phyloP scores from a whole-genome alignment of 2,329 filamentous ascomycete genomes.

The Annulohypoxylon truncatum region DNA sequence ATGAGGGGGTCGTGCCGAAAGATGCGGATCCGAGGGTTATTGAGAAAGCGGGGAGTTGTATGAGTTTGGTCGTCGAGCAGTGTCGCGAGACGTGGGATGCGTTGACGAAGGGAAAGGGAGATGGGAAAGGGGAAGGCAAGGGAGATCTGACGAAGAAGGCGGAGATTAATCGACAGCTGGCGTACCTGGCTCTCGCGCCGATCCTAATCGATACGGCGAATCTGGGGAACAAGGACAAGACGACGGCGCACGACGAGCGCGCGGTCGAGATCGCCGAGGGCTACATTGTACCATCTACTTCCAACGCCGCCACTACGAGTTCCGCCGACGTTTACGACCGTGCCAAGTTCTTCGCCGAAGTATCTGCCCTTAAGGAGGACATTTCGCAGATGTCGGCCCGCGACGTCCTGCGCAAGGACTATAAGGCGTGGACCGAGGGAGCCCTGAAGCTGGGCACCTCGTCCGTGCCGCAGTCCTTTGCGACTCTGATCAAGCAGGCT shows the following conservation, averaged over 20 bases:
- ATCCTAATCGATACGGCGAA: constrained; percentile 80
- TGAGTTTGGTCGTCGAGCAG: constrained; percentile 74
- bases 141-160: neutral
- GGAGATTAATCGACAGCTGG: constrained; percentile 67
- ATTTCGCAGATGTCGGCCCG: constrained; percentile 69
- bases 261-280: constrained; percentile 70
- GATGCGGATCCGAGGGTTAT: constrained; percentile 68
- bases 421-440: constrained; percentile 79
- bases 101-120: constrained; percentile 54
- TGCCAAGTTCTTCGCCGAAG: constrained; percentile 66
- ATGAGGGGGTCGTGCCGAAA: constrained; percentile 68
- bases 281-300: constrained; percentile 46
- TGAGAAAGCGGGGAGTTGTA: constrained; percentile 76
- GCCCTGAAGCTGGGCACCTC: constrained; percentile 69
- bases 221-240: constrained; percentile 71
- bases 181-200: constrained; percentile 74
- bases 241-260: constrained; percentile 68
- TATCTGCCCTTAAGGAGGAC: constrained; percentile 74
- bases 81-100: constrained; percentile 68
- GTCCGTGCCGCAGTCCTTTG: constrained; percentile 71
- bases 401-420: constrained; percentile 83
- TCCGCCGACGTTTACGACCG: constrained; percentile 60
- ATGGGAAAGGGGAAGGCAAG: constrained; percentile 52
- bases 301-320: neutral
- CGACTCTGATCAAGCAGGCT: constrained; percentile 68